Evolutionary conservation across 2,329 filamentous ascomycete species (phyloP), one percentile per base, ranked within the genome.

Genomic region (Pyrenochaeta sp.): DNA sequence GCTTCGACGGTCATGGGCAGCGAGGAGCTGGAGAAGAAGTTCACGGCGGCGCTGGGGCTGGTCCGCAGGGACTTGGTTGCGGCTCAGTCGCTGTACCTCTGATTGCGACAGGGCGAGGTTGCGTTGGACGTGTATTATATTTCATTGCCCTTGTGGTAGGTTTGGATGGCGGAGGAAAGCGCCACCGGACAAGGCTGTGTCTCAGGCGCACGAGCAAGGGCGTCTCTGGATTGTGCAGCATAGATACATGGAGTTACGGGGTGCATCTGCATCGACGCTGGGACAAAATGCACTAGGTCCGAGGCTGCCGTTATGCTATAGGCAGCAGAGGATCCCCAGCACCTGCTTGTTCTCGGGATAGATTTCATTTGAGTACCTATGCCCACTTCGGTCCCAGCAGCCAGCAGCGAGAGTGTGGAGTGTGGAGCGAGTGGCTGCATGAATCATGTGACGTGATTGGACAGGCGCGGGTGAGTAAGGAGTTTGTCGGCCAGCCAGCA

Each of bases 1-100:
- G 94, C 93, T 17, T 84, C 89, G 55, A 97, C 96, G 76, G 93
- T 96, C 52, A 99, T 99, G 94, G 94, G 94, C 63, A 96, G 89
- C 69, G 90, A 96, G 51, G 94, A 97, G 63, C 78, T 99, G 43
- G 88, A 92, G 65, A 82, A 86, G 68, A 96, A 96, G 75, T 99
- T 99, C 67, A 92, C 96, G 65, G 82, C 85, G 58, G 88, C 90
- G 50, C 76, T 99, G 59, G 80, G 81, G 45, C 94, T 95, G 81
- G 88, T 97, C 41, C 84, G 90, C 72, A 83, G 94, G 64, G 94
- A 97, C 70, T 92, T 99, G 69, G 93, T 99, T 46, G 91, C 93
- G 17, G 90, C 93, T 34, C 92, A 96, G 77, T 95, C 89, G 61
- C 77, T 97, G 72, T 97, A 96, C 69, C 79, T 96, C 39, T 73